Evolutionary conservation across 2,329 filamentous ascomycete species (phyloP).

Genomic region (Xylaria sp.): DNA sequence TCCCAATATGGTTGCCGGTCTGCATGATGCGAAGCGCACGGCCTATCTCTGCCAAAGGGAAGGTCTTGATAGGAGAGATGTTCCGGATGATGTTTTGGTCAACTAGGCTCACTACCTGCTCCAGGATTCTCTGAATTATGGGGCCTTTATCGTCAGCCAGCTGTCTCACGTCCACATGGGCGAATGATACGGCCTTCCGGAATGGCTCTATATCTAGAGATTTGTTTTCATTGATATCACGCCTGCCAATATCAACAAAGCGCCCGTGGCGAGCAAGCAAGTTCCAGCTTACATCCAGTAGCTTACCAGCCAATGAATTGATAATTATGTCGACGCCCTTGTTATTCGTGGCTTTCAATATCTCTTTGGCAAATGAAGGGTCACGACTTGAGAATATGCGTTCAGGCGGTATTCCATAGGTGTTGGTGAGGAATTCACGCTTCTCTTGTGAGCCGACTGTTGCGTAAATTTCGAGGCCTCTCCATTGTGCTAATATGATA

Average conservation of each 20-base stretch:
- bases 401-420: slow-evolving; percentile 30
- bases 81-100: slow-evolving; percentile 30
- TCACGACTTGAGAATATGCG: slow-evolving; percentile 41
- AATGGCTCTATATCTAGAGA: slow-evolving; percentile 29
- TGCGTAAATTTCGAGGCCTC: slow-evolving; percentile 36
- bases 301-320: slow-evolving; percentile 37
- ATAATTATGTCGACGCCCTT: slow-evolving; percentile 40
- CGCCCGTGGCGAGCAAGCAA: slow-evolving; percentile 32
- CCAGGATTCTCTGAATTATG: slow-evolving; percentile 15
- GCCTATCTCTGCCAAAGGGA: slow-evolving; percentile 43
- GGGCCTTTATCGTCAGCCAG: slow-evolving; percentile 14
- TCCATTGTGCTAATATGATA: slow-evolving; percentile 32
- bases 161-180: slow-evolving; percentile 10
- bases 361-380: slow-evolving; percentile 26
- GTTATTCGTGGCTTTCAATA: slow-evolving; percentile 25
- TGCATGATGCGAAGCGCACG: slow-evolving; percentile 55
- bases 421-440: slow-evolving; percentile 23
- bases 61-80: slow-evolving; percentile 43
- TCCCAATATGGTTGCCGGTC: slow-evolving; percentile 54
- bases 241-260: slow-evolving; percentile 41
- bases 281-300: slow-evolving; percentile 30
- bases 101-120: slow-evolving; percentile 21
- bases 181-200: slow-evolving; percentile 20
- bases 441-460: slow-evolving; percentile 35
- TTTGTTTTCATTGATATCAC: slow-evolving; percentile 31